Percentiles rank a stretch among this genome's conserved stretches.
phyloP scores from a whole-genome alignment of 2,329 filamentous ascomycete genomes.

The Aspergillus spinulosporus region DNA sequence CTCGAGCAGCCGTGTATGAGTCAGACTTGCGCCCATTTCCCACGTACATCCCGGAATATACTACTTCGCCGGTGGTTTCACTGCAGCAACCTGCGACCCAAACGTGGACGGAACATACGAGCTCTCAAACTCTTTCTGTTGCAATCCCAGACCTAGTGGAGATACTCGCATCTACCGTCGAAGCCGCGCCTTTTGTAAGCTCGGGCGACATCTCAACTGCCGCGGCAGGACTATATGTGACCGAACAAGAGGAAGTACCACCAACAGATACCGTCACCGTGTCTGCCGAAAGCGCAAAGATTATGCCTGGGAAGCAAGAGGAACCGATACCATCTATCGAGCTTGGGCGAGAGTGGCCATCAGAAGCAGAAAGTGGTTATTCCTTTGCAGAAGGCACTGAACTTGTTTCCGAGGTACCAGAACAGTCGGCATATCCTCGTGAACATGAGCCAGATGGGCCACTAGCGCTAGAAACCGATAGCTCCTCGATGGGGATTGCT shows the following conservation, averaged over 20 bases:
- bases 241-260: neutral
- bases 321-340: neutral
- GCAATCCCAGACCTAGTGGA: neutral
- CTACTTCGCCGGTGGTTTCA: slow-evolving; percentile 6
- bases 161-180: neutral
- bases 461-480: neutral
- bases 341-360: neutral
- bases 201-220: neutral
- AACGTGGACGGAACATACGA: neutral
- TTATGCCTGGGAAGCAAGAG: neutral
- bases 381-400: too few relatives aligned
- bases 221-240: neutral
- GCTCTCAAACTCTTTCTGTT: neutral
- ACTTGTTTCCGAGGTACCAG: too few relatives aligned
- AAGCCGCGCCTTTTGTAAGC: neutral
- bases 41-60: slow-evolving; percentile 14
- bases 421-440: too few relatives aligned
- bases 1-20: slow-evolving; percentile 2
- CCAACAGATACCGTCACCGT: neutral
- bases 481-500: neutral
- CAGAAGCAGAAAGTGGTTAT: neutral
- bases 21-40: slow-evolving; percentile 22
- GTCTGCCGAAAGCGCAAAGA: neutral
- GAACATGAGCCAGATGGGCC: too few relatives aligned
- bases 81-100: slow-evolving; percentile 7